A percentile compares a stretch with the other conserved stretches of the same genome.
Evolutionary conservation across 257 asterid species (phyloP).

Genomic region (Striga asiatica): DNA sequence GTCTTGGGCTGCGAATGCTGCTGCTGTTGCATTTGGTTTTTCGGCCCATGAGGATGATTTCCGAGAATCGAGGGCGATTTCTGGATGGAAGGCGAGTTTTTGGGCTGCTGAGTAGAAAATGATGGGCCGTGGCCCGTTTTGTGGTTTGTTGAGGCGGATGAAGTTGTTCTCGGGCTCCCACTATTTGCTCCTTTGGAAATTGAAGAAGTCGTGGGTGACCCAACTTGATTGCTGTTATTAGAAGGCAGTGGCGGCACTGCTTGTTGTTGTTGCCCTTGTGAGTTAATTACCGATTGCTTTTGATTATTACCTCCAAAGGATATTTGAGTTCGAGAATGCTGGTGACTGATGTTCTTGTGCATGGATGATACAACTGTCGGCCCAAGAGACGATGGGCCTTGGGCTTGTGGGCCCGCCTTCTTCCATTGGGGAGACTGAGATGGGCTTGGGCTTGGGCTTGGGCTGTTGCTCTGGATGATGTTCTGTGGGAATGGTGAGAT

Average conservation of each 20-base stretch:
- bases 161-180: slow-evolving; percentile 72
- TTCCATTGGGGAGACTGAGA: slow-evolving; percentile 82
- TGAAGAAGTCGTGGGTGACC: slow-evolving; percentile 82
- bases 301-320: slow-evolving; percentile 89
- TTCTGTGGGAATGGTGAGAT: slow-evolving; percentile 59
- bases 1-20: slow-evolving; percentile 40
- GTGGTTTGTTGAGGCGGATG: slow-evolving; percentile 43
- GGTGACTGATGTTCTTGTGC: slow-evolving; percentile 51
- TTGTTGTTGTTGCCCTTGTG: slow-evolving; percentile 30
- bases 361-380: slow-evolving; percentile 28
- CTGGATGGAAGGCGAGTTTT: no score
- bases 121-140: slow-evolving; percentile 49
- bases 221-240: slow-evolving; percentile 40
- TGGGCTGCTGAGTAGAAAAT: slow-evolving; percentile 40
- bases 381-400: slow-evolving; percentile 44
- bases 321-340: slow-evolving; percentile 66
- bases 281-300: slow-evolving; percentile 35
- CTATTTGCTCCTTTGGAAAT: slow-evolving; percentile 83
- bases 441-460: slow-evolving; percentile 47
- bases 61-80: slow-evolving; percentile 80
- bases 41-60: slow-evolving; percentile 42
- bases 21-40: slow-evolving; percentile 47
- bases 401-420: slow-evolving; percentile 47
- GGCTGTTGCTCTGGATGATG: slow-evolving; percentile 50
- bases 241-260: no score